Evolutionary conservation across 2,329 filamentous ascomycete species (phyloP), one percentile per base, ranked within the genome.

Genomic region (Diaporthe batatas): DNA sequence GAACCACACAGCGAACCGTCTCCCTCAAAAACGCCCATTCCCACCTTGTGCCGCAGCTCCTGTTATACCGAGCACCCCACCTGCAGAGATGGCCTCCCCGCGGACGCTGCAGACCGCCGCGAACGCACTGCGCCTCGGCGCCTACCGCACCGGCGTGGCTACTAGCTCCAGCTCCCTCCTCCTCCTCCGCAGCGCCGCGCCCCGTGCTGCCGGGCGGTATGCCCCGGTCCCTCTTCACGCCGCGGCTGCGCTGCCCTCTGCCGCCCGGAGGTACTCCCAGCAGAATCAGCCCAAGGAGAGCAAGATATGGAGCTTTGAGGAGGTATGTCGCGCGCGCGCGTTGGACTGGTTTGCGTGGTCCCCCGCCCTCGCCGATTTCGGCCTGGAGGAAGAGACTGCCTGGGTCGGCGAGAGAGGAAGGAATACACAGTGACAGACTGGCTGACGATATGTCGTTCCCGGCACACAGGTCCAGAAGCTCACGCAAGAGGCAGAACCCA

Each of bases 271-370:
- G 47, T 83, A 81, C 75, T 83, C 81, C 44, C 49, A 58, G 44
- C 34, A 70, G 16, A 14, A 14, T 7, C 75, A 78, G 72, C 65
- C 73, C 5, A 59, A 72, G 4, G 77, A 77, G 74, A 83, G 77
- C 77, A 87, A 83, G 77, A 78, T 84, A 12, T 90, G 86, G 83
- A 79, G 76, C 10, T 90, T 89, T 77, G 82, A 85, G 72, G 85
- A 83, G 34, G 83, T 84, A 77, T 6, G 75, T 73, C 47, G 62
- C 36, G 11, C 44, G 62, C 11, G 11, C 44, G n/a, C 62, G 53
- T 67, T 53, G 47, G 29, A 8, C 47, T 34, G 11, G n/a, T 16
- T 16, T 58, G 58, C 36, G 6, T 21, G 23, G 10, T 16, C 29
- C 54, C 32, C 2, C 7, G 18, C 6, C 39, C 25, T 25, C 39